Evolutionary conservation across 2,329 filamentous ascomycete genomes (phyloP).

Genomic region (Fulvia fulva): DNA sequence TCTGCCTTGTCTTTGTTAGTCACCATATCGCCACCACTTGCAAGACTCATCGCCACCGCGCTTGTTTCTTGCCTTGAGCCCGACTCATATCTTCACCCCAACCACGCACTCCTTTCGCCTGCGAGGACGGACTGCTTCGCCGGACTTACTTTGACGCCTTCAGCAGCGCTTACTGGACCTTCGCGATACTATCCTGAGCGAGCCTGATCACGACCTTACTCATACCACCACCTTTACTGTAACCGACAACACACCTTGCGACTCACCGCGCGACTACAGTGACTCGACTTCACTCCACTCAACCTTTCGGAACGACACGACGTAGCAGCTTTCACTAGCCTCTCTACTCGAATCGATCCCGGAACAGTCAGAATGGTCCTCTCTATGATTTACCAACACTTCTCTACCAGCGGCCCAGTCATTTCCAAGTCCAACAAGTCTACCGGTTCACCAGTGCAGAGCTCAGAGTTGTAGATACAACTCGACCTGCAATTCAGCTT

Average conservation of each 20-base stretch:
- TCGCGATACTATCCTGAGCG: conserved; percentile 18
- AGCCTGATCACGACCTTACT: conserved; percentile 3
- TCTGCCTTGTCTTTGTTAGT: not conserved
- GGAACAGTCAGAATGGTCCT: conserved; percentile 24
- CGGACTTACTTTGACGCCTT: conserved; percentile 3
- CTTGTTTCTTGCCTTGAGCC: not conserved
- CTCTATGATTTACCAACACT: conserved; percentile 17
- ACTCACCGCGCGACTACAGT: conserved; percentile 9
- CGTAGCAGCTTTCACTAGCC: conserved; percentile 26
- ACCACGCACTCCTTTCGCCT: conserved; percentile 7
- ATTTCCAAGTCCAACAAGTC: conserved; percentile 30
- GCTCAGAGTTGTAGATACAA: conserved; percentile 18
- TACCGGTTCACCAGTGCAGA: conserved; percentile 18
- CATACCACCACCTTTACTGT: conserved; percentile 1
- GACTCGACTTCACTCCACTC: conserved; percentile 23
- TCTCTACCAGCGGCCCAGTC: conserved; percentile 24
- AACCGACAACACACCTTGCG: not conserved
- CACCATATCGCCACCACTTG: not conserved
- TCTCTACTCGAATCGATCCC: conserved; percentile 14
- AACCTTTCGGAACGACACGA: conserved; percentile 18
- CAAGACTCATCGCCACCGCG: not conserved
- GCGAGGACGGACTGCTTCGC: conserved; percentile 21
- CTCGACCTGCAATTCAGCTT: conserved; percentile 8
- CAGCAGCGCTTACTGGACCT: conserved; percentile 2
- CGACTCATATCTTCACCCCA: not conserved